These are phyloP conservation scores for Cyberlindnera americana DNA, from an alignment of 805 yeast genomes.

Conservation along the genomic window DNA sequence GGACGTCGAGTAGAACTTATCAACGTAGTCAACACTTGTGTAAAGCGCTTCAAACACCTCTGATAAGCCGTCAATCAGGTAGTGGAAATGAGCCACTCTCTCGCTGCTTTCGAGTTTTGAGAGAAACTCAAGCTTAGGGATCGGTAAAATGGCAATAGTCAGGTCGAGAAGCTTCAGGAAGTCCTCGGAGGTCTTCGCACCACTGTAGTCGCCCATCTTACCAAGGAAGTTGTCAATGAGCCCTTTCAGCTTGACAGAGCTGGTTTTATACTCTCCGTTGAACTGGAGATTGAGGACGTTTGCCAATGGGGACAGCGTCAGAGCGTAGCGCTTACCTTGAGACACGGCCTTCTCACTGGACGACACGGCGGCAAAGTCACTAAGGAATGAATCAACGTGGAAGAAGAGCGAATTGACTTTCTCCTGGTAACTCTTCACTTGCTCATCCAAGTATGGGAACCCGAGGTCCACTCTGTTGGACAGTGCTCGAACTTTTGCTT, in stretches of 20 bases:
- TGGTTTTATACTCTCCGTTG: slow-evolving; percentile 43
- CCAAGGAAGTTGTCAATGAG: slow-evolving; percentile 29
- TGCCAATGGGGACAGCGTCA: slow-evolving; percentile 57
- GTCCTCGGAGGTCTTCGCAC: slow-evolving; percentile 20
- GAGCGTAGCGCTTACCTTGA: slow-evolving; percentile 29
- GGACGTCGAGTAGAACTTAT: slow-evolving; percentile 48
- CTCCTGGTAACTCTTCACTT: slow-evolving; percentile 16
- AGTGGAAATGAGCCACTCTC: slow-evolving; percentile 33
- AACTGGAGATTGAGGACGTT: slow-evolving; percentile 55
- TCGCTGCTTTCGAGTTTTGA: slow-evolving; percentile 30
- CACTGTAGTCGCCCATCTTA: slow-evolving; percentile 22
- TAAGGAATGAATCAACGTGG: slow-evolving; percentile 34
- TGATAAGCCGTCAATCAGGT: slow-evolving; percentile 34
- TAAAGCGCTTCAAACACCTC: slow-evolving; percentile 38
- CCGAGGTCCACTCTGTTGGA: slow-evolving; percentile 21
- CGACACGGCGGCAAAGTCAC: slow-evolving; percentile 33
- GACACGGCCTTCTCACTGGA: slow-evolving; percentile 21
- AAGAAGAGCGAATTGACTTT: slow-evolving; percentile 14
- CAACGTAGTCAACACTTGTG: slow-evolving; percentile 33
- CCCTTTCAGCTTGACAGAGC: slow-evolving; percentile 40
- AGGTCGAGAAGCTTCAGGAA: slow-evolving; percentile 39
- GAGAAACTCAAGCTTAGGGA: slow-evolving; percentile 41
- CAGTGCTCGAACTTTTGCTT: slow-evolving; percentile 13
- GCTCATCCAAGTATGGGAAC: slow-evolving; percentile 6
- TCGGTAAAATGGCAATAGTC: slow-evolving; percentile 49